Percentiles rank a stretch among this genome's conserved stretches.
Conservation (phyloP, 352 stramenopile species). For the Bremia lactucae region DNA sequence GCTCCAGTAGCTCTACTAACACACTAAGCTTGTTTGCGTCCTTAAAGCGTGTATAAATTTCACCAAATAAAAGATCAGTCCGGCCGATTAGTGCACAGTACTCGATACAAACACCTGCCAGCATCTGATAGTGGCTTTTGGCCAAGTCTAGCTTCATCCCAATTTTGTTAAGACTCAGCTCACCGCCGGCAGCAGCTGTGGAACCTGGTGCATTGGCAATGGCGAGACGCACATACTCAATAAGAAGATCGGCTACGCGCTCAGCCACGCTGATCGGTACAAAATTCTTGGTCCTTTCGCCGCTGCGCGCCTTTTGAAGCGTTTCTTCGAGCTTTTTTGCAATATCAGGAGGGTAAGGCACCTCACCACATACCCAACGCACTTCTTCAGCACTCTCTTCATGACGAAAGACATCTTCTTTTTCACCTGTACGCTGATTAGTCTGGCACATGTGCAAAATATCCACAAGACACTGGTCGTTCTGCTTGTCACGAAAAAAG, state of each 20-base stretch:
- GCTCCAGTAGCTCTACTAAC: conserved; percentile 90
- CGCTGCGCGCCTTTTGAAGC: conserved; percentile 71
- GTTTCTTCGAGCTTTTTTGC: conserved; percentile 80
- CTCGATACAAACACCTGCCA: conserved; percentile 92
- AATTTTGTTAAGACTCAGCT: conserved; percentile 42
- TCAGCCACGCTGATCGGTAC: conserved; percentile 84
- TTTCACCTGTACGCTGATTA: conserved; percentile 80
- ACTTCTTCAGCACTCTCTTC: conserved; percentile 79
- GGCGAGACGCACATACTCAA: conserved; percentile 83
- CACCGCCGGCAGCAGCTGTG: conserved; percentile 20
- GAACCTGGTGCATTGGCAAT: conserved; percentile 70
- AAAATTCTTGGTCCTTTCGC: conserved; percentile 81
- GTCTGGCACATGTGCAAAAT: conserved; percentile 87
- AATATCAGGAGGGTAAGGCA: conserved; percentile 67
- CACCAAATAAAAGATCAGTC: conserved; percentile 77
- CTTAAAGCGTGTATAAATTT: conserved; percentile 84
- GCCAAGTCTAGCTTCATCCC: conserved; percentile 82
- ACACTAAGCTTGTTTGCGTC: conserved; percentile 74
- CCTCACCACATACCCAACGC: conserved; percentile 71
- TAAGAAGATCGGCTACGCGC: conserved; percentile 79
- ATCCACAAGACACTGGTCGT: conserved; percentile 84
- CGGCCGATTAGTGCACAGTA: conserved; percentile 87
- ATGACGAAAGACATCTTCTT: conserved; percentile 79
- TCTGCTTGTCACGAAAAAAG: conserved; percentile 83
- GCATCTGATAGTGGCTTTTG: conserved; percentile 93